phyloP scores from a whole-genome alignment of 1,284 basidiomycete species.

The Pseudozyma pruni region DNA sequence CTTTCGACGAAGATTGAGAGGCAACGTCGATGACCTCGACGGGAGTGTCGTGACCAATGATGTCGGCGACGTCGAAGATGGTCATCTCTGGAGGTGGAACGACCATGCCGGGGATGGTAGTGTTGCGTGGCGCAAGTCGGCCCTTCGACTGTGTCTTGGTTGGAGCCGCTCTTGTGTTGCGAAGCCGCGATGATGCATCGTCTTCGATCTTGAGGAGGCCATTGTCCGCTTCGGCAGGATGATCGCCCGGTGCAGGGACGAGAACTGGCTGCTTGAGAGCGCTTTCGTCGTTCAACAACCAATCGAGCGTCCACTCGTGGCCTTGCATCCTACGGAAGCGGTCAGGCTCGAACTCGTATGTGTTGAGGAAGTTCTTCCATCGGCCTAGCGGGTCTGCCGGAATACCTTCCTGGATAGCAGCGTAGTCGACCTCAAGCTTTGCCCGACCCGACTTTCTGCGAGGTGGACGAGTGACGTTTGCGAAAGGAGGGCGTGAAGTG shows the following conservation, averaged over 20 bases:
- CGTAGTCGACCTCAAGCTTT: constrained; percentile 54
- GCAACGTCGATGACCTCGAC: constrained; percentile 67
- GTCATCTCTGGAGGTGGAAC: constrained; percentile 79
- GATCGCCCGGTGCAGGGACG: constrained; percentile 29
- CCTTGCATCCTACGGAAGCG: constrained; percentile 44
- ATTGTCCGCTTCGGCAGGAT: neutral
- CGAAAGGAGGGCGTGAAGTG: constrained; percentile 18
- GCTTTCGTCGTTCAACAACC: constrained; percentile 40
- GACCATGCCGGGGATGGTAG: constrained; percentile 73
- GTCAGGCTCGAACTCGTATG: constrained; percentile 36
- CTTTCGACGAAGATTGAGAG: constrained; percentile 65
- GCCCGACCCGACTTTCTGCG: constrained; percentile 44
- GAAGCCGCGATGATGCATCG: neutral
- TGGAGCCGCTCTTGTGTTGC: neutral
- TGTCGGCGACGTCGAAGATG: constrained; percentile 81
- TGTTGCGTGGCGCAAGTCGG: constrained; percentile 20
- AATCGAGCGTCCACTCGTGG: constrained; percentile 52
- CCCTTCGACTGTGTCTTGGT: constrained; percentile 6
- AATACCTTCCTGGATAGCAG: constrained; percentile 57
- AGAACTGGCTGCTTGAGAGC: constrained; percentile 47
- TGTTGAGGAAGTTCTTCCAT: constrained; percentile 47
- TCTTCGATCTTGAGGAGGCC: constrained; percentile 1
- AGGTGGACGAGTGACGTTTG: constrained; percentile 38
- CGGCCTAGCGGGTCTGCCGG: constrained; percentile 55
- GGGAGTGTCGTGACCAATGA: constrained; percentile 72